Conservation (phyloP, 441 rosid species). For the Pelargonium myrrhifolium region DNA sequence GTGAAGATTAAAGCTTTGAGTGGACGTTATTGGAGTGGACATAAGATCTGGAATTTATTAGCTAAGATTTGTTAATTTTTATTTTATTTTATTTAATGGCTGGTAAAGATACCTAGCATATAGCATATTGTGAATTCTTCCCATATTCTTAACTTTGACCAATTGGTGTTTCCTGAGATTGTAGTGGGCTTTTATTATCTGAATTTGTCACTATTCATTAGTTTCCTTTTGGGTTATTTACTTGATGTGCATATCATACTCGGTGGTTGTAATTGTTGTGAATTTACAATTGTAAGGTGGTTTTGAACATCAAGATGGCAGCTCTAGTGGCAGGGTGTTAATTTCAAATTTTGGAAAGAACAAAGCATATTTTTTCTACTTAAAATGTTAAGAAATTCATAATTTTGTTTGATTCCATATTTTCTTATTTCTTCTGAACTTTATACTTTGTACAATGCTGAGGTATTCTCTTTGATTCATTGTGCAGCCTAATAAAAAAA, state of each 20-base stretch:
- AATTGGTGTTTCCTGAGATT: neutral
- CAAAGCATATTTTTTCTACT: too few species aligned
- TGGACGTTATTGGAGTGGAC: too few species aligned
- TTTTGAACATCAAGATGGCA: neutral
- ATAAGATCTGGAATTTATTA: too few species aligned
- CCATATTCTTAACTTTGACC: neutral
- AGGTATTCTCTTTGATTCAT: slow-evolving; percentile 8
- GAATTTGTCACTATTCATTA: neutral
- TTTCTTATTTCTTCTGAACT: neutral
- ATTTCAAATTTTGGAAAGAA: too few species aligned
- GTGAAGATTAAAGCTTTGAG: too few species aligned
- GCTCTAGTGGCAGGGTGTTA: neutral
- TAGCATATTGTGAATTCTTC: too few species aligned
- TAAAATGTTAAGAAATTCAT: too few species aligned
- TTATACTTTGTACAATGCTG: neutral
- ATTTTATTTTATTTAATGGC: too few species aligned
- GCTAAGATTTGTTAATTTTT: too few species aligned
- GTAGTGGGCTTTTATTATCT: neutral
- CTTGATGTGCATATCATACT: neutral
- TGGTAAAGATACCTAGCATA: too few species aligned
- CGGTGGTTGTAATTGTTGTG: neutral
- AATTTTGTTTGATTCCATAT: neutral
- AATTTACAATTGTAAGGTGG: neutral
- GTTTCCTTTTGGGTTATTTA: neutral
- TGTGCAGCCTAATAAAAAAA: slow-evolving; percentile 72